phyloP scores from a whole-genome alignment of 148 eudicot genomes.

The Dysphania ambrosioides region DNA sequence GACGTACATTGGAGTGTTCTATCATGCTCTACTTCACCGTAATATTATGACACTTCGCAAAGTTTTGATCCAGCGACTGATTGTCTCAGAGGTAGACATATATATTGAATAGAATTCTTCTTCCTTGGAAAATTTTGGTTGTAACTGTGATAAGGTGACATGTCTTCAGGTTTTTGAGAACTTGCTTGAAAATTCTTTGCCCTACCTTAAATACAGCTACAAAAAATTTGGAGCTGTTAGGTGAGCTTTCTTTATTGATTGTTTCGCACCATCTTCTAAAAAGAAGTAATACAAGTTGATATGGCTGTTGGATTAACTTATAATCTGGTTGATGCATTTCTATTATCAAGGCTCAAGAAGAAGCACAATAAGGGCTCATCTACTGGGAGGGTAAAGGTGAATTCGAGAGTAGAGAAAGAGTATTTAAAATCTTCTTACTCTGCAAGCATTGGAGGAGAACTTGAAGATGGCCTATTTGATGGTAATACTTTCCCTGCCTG shows the following conservation, averaged over 20 bases:
- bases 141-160: not conserved
- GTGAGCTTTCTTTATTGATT: slow-evolving; percentile 33
- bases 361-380: slow-evolving; percentile 53
- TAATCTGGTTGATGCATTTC: slow-evolving; percentile 5
- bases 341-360: slow-evolving; percentile 50
- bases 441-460: slow-evolving; percentile 90
- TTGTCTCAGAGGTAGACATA: slow-evolving; percentile 64
- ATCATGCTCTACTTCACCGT: slow-evolving; percentile 86
- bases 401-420: slow-evolving; percentile 87
- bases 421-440: slow-evolving; percentile 76
- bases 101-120: not conserved
- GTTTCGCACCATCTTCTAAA: not conserved
- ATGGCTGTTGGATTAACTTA: not conserved
- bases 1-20: slow-evolving; percentile 87
- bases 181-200: slow-evolving; percentile 72
- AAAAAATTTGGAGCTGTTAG: slow-evolving; percentile 69
- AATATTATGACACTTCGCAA: slow-evolving; percentile 79
- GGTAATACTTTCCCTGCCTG: slow-evolving; percentile 43
- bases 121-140: not conserved
- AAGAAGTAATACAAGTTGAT: not conserved
- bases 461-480: slow-evolving; percentile 97
- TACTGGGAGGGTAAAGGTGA: slow-evolving; percentile 41
- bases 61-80: slow-evolving; percentile 81
- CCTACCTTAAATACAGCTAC: slow-evolving; percentile 72
- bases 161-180: slow-evolving; percentile 72